A percentile compares a stretch with the other conserved stretches of the same genome.
phyloP scores from a whole-genome alignment of 2,329 filamentous ascomycete species.

The Myriosclerotinia duriaeana region DNA sequence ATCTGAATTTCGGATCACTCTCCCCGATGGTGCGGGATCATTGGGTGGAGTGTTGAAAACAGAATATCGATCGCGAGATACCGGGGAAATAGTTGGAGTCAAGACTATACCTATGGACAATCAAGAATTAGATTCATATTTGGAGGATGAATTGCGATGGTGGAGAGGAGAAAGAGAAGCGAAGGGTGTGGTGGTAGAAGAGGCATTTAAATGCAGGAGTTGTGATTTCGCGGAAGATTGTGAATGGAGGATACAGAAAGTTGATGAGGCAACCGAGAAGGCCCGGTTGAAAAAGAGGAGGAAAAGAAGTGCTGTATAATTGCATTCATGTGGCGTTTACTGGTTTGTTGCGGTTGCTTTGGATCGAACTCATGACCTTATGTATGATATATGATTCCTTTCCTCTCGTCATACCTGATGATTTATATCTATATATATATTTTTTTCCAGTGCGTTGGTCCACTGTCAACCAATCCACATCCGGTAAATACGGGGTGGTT shows the following conservation, averaged over 20 bases:
- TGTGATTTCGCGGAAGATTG: constrained; percentile 83
- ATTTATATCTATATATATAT: neutral
- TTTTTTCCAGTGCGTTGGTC: neutral
- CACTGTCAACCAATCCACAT: no score
- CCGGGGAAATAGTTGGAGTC: constrained; percentile 54
- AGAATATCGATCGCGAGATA: constrained; percentile 51
- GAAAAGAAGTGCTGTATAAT: constrained; percentile 14
- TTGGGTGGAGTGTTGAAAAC: constrained; percentile 57
- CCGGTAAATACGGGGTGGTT: no score
- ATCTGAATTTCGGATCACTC: constrained; percentile 51
- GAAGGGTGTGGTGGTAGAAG: constrained; percentile 74
- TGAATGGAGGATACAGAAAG: constrained; percentile 71
- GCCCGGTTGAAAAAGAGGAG: constrained; percentile 29
- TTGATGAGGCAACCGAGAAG: constrained; percentile 53
- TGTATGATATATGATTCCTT: neutral
- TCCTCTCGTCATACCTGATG: neutral
- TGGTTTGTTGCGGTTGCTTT: neutral
- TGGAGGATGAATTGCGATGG: constrained; percentile 74
- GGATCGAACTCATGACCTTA: neutral
- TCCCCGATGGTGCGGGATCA: constrained; percentile 52
- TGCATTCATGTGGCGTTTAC: neutral
- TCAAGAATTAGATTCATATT: constrained; percentile 61
- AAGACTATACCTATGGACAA: constrained; percentile 67
- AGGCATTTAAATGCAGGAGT: constrained; percentile 81
- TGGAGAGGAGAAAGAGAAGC: constrained; percentile 77